These are phyloP conservation scores for Cryptococcus neoformans DNA, from an alignment of 1,284 basidiomycete species.

Conservation along the genomic window DNA sequence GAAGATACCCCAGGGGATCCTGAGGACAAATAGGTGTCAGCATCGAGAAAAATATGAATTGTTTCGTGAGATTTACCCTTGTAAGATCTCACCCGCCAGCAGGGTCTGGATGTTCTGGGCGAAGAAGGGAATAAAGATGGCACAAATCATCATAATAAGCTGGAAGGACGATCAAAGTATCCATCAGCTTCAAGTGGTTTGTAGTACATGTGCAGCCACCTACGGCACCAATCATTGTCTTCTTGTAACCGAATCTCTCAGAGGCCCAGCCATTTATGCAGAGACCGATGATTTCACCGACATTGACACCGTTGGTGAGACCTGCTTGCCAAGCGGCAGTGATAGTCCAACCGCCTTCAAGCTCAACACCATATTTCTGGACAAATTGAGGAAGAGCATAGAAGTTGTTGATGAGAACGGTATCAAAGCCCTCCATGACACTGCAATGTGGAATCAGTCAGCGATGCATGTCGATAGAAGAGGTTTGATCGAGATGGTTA, in stretches of 20 bases:
- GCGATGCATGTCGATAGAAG: too few relatives aligned
- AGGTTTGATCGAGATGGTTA: slow-evolving; percentile 8
- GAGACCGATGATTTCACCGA: slow-evolving; percentile 42
- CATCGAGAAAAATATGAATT: neutral
- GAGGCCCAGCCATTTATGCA: slow-evolving; percentile 37
- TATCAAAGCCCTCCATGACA: slow-evolving; percentile 44
- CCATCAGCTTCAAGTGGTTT: too few relatives aligned
- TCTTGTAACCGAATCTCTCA: slow-evolving; percentile 47
- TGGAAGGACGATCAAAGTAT: too few relatives aligned
- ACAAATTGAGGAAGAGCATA: slow-evolving; percentile 44
- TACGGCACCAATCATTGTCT: slow-evolving; percentile 31
- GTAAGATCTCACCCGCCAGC: slow-evolving; percentile 43
- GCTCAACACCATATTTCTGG: slow-evolving; percentile 36
- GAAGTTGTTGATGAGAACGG: slow-evolving; percentile 14
- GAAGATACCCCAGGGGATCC: slow-evolving; percentile 16
- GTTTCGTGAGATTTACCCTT: slow-evolving; percentile 1
- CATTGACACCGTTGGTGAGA: slow-evolving; percentile 29
- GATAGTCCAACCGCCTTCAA: slow-evolving; percentile 12
- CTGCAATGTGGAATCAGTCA: slow-evolving; percentile 15
- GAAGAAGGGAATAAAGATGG: slow-evolving; percentile 40
- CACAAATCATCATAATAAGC: too few relatives aligned
- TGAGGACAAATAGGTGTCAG: neutral
- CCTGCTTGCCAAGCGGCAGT: slow-evolving; percentile 49
- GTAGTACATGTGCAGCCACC: slow-evolving; percentile 1
- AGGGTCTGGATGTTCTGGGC: slow-evolving; percentile 39